These are phyloP conservation scores for Solanum tacnaense DNA, from an alignment of 257 asterid genomes.

Conservation along the genomic window DNA sequence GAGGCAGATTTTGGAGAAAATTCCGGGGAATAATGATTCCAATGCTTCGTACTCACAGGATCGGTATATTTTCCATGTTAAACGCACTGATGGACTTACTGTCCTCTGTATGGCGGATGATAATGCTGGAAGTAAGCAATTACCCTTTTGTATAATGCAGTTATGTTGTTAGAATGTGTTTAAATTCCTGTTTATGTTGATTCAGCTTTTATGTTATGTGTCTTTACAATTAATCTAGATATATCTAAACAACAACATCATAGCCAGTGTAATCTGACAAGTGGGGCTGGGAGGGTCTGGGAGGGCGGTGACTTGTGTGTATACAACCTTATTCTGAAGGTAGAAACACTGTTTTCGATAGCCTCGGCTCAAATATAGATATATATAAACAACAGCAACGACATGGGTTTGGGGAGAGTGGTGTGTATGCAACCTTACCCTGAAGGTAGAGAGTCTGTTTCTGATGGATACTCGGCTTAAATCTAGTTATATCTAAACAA, in stretches of 20 bases:
- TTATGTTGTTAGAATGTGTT: not conserved
- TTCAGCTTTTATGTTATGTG: not conserved
- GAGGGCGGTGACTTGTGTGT: too few species aligned
- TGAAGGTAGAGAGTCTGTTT: too few species aligned
- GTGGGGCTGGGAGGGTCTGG: too few species aligned
- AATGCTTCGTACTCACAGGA: constrained; percentile 95
- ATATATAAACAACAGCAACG: too few species aligned
- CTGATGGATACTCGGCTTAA: too few species aligned
- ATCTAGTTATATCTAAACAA: too few species aligned
- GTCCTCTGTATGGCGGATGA: constrained; percentile 99
- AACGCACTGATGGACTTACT: constrained; percentile 97
- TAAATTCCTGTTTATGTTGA: not conserved
- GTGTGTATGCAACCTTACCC: too few species aligned
- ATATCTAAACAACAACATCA: not conserved
- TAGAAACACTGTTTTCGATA: too few species aligned
- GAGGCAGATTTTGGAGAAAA: constrained; percentile 81
- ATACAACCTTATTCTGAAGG: too few species aligned
- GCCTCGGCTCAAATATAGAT: too few species aligned
- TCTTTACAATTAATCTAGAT: not conserved
- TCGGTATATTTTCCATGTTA: constrained; percentile 94
- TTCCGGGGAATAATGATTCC: constrained; percentile 65
- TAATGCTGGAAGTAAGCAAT: constrained; percentile 66
- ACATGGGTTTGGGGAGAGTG: too few species aligned
- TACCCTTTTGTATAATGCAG: not conserved
- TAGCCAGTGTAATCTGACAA: too few species aligned